Conservation (phyloP, 257 asterid genomes). For the Solanum sejunctum region DNA sequence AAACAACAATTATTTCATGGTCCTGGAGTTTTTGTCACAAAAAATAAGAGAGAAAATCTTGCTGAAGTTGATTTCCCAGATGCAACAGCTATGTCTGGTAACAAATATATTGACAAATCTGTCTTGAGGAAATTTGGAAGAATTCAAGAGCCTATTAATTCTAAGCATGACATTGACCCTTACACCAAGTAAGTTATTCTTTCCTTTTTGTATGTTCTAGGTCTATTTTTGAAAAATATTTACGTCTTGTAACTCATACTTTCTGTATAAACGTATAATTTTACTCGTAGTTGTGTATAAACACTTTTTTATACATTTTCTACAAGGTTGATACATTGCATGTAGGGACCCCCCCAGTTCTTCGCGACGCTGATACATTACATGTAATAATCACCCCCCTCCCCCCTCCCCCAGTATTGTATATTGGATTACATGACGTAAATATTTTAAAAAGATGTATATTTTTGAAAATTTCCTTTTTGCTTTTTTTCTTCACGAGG, state of each 20-base stretch:
- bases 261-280: no score
- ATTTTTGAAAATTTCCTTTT: no score
- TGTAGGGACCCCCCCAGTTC: no score
- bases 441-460: no score
- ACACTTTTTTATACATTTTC: not conserved
- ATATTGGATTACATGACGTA: no score
- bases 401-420: no score
- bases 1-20: not conserved
- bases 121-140: conserved; percentile 1
- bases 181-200: not conserved
- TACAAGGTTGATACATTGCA: not conserved
- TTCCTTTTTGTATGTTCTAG: not conserved
- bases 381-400: no score
- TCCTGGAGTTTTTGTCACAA: not conserved
- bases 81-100: not conserved
- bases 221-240: not conserved
- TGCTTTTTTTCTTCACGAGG: not conserved
- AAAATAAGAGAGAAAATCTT: conserved; percentile 1
- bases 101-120: not conserved
- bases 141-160: not conserved
- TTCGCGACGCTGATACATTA: not conserved
- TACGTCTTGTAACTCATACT: not conserved
- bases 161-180: not conserved
- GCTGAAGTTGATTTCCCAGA: conserved; percentile 4
- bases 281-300: not conserved